These are phyloP conservation scores for Marasmius sp. DNA, from an alignment of 1,284 basidiomycete species.

Conservation along the genomic window DNA sequence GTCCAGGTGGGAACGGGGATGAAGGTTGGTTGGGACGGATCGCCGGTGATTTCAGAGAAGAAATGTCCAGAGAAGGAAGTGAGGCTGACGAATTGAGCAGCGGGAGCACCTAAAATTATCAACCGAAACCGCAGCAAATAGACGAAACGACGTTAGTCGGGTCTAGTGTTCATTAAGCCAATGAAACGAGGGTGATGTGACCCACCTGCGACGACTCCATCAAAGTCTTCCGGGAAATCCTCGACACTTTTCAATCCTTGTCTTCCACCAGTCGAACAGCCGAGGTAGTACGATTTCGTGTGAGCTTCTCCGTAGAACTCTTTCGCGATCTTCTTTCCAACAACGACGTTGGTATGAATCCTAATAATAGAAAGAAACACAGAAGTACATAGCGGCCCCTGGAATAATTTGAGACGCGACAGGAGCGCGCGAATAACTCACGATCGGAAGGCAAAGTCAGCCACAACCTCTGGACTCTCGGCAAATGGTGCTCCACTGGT, in stretches of 20 bases:
- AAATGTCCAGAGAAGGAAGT: constrained; percentile 4
- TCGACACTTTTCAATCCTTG: constrained; percentile 18
- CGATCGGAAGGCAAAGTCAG: constrained; percentile 12
- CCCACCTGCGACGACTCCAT: constrained; percentile 18
- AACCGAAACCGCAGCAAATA: background rate
- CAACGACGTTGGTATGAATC: constrained; percentile 12
- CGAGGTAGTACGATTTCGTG: constrained; percentile 18
- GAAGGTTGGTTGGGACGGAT: constrained; percentile 4
- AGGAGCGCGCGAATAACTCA: background rate
- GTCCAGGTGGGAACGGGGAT: constrained; percentile 10
- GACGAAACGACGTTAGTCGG: too few relatives aligned
- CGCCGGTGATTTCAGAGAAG: constrained; percentile 2
- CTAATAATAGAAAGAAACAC: background rate
- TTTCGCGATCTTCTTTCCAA: constrained; percentile 16
- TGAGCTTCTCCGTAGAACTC: constrained; percentile 12
- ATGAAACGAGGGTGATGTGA: background rate
- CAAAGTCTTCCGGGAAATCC: constrained; percentile 19
- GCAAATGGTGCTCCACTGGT: constrained; percentile 8
- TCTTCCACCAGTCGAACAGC: constrained; percentile 20
- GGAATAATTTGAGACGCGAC: background rate
- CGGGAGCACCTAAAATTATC: constrained; percentile 5
- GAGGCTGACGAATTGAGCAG: constrained; percentile 11
- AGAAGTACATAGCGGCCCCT: background rate
- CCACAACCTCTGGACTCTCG: constrained; percentile 8
- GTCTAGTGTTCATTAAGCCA: background rate